Evolutionary conservation across 1,139 yeast species (phyloP).

Genomic region (Debaryomycetaceae sp.): DNA sequence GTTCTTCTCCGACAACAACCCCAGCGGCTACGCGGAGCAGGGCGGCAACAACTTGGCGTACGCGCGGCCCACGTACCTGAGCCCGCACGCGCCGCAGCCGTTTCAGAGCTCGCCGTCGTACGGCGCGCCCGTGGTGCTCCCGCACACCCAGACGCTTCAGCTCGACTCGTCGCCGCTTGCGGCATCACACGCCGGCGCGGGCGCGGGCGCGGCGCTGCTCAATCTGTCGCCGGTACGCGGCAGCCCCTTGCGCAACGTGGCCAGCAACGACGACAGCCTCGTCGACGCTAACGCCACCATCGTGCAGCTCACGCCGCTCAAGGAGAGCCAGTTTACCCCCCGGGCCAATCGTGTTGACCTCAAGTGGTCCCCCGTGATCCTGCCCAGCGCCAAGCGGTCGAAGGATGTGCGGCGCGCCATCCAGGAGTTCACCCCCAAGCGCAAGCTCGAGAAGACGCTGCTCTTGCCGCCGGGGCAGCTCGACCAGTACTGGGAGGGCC

Average conservation of each 20-base stretch:
- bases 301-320: slow-evolving; percentile 39
- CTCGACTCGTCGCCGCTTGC: slow-evolving; percentile 1
- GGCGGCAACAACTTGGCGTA: slow-evolving; percentile 5
- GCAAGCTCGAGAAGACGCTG: slow-evolving; percentile 56
- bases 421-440: slow-evolving; percentile 37
- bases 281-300: slow-evolving; percentile 40
- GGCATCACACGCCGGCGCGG: no score
- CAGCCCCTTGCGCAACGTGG: slow-evolving; percentile 24
- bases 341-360: slow-evolving; percentile 34
- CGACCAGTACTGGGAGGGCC: slow-evolving; percentile 79
- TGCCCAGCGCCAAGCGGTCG: slow-evolving; percentile 39
- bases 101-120: slow-evolving; percentile 3
- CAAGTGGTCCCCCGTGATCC: slow-evolving; percentile 55
- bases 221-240: slow-evolving; percentile 33
- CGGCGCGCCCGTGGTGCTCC: neutral
- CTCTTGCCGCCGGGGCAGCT: slow-evolving; percentile 87
- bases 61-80: slow-evolving; percentile 1
- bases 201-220: slow-evolving; percentile 12
- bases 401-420: slow-evolving; percentile 36
- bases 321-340: slow-evolving; percentile 18
- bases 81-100: slow-evolving; percentile 7
- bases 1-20: slow-evolving; percentile 30
- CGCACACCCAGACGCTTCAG: neutral
- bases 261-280: slow-evolving; percentile 25
- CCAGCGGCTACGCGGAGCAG: slow-evolving; percentile 4